Percentiles rank a stretch among this genome's conserved stretches.
These are phyloP conservation scores for Blastocystis sp. DNA, from an alignment of 352 stramenopile genomes.

Conservation along the genomic window DNA sequence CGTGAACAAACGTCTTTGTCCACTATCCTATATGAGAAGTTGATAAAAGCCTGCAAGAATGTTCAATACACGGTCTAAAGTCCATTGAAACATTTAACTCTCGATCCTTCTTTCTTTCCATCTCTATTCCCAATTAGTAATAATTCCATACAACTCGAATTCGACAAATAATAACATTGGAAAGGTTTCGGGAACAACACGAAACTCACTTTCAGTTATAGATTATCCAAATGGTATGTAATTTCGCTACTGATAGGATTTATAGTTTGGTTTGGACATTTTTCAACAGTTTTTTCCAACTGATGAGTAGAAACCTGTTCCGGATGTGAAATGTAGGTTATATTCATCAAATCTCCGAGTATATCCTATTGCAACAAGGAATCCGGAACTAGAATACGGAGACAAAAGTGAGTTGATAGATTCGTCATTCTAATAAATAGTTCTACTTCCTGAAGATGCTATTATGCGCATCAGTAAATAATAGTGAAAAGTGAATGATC, in stretches of 20 bases:
- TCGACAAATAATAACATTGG: too few relatives aligned
- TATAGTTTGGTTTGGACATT: conserved; percentile 38
- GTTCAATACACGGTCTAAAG: not conserved
- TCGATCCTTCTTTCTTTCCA: not conserved
- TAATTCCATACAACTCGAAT: too few relatives aligned
- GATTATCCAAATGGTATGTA: too few relatives aligned
- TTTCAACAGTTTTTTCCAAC: conserved; percentile 35
- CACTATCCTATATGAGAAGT: too few relatives aligned
- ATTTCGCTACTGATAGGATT: too few relatives aligned
- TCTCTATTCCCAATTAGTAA: not conserved
- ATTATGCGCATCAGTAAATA: conserved; percentile 16
- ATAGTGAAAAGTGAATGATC: not conserved
- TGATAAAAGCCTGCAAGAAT: too few relatives aligned
- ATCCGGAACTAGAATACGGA: conserved; percentile 28
- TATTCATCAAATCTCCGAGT: not conserved
- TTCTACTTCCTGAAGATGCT: conserved; percentile 4
- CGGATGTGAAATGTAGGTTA: not conserved
- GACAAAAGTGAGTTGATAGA: conserved; percentile 28
- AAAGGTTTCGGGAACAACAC: too few relatives aligned
- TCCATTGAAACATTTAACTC: not conserved
- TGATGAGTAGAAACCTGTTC: not conserved
- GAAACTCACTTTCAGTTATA: too few relatives aligned
- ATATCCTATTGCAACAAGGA: conserved; percentile 20
- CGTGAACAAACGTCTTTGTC: too few relatives aligned
- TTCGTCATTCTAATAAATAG: not conserved